Base-by-base conservation (phyloP, 352 stramenopile genomes). In the Phytophthora ramorum region DNA sequence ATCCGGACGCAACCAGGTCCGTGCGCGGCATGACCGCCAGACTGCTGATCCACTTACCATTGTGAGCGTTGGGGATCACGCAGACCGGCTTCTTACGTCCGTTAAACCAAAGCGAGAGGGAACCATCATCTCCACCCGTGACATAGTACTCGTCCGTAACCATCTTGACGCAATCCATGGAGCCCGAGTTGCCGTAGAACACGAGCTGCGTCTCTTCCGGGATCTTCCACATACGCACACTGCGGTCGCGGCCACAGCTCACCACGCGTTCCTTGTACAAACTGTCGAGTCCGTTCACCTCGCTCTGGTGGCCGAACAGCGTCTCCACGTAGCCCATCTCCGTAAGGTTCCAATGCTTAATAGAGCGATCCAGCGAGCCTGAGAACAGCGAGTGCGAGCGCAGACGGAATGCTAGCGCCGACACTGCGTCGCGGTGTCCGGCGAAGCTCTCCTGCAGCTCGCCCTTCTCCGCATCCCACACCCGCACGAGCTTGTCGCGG, bases 151-250 rank as follows among this genome's bases (percentile, higher is more conserved):
- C 87, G 59, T 98, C 92, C 32, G 82, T 96, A 63, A 98, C 64
- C 90, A 97, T 97, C 55, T 90, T 87, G 63, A 97, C 78, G 66
- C 87, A 97, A 72, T 98, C 95, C 78, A 98, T 95, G 28, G 85
- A 95, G 57, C 86, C 86, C 58, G 83, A 90, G 70, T 93, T 91
- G 53, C 92, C 91, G 54, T 96, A 95, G 38, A 98, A 97, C 47
- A 98, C 92, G 47, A 98, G 83, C 69, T 98, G 95, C 1, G 92
- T 98, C 69, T 98, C 92, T 65, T 98, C 93, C 0, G 92, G 85
- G 57, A 98, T 96, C 87, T 98, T 98, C 96, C 96, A 98, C 62
- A 98, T 80, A 30, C 95, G 93, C 52, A 98, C 87, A 66, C 91
- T 98, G 17, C 91, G 86, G 3, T 24, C 22, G 22, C 22, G 3